Base-by-base conservation (phyloP, 176 grass and related monocot genomes). In the Oryza glaberrima region DNA sequence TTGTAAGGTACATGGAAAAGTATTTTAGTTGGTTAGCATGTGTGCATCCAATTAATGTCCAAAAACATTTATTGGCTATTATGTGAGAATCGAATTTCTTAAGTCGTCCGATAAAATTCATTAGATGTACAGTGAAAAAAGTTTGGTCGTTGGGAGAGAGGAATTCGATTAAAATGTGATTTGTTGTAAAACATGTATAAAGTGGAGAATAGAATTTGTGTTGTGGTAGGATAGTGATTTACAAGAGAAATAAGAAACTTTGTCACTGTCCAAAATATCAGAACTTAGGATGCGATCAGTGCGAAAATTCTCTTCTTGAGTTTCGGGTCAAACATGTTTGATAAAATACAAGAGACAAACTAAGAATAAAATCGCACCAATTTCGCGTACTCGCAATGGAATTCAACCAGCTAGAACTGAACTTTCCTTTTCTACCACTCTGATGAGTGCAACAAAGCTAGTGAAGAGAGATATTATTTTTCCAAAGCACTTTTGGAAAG, bases 401-500 rank as follows among this genome's bases (percentile, higher is more conserved):
- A 52, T 19, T 52, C 12, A 4, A 36, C 3, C 25, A 13, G 1
- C 47, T 56, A 56, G 17, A 3, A 32, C n/a, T 75, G 26, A 19
- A 68, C 67, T 32, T 80, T 67, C n/a, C 56, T 86, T 73, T 8
- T 36, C 20, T 0, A 20, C 17, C 20, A 63, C 58, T 63, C 22
- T 11, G 8, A 4, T 13, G 10, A 49, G 20, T 64, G 20, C 15
- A 51, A 11, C 26, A 19, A 19, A 7, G 43, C 43, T 44, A 36
- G 36, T 12, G 38, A 20, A 3, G 23, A 20, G 11, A 75, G 60
- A 69, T 44, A 60, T 67, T 68, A 0, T 86, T 5, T 5, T 81
- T 81, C 70, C 61, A 75, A 54, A 56, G 32, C 70, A 58, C 70
- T 81, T 87, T 87, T 69, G 60, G 70, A 61, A 52, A 73, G 9